Evolutionary conservation across 345 rosid genomes (phyloP).

Genomic region (Excoecaria agallocha): DNA sequence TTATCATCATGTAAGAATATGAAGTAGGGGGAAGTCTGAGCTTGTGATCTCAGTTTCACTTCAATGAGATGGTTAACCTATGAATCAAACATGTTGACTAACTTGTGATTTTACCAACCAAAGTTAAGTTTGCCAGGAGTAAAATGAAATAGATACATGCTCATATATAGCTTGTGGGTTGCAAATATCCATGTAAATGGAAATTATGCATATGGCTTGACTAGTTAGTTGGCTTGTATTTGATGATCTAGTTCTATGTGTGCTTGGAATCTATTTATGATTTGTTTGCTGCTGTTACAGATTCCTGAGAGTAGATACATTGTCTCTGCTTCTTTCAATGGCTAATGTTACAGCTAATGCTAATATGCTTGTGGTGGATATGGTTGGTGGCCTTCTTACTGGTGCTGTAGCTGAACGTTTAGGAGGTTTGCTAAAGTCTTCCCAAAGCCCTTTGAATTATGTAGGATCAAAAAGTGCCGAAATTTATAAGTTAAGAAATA

Average conservation of each 20-base stretch:
- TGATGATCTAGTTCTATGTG: not conserved
- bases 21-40: not conserved
- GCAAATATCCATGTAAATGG: not conserved
- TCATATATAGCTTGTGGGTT: not conserved
- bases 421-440: conserved; percentile 54
- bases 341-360: conserved; percentile 72
- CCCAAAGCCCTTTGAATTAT: not conserved
- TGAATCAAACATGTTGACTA: not conserved
- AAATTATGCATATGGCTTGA: not conserved
- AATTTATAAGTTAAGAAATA: conserved; percentile 5
- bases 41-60: not conserved
- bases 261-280: not conserved
- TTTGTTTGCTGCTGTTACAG: conserved; percentile 37
- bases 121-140: not conserved
- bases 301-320: conserved; percentile 70
- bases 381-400: conserved; percentile 89
- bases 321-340: conserved; percentile 82
- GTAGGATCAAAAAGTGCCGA: not conserved
- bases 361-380: conserved; percentile 84
- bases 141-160: not conserved
- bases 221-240: not conserved
- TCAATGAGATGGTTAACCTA: not conserved
- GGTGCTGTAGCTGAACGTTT: conserved; percentile 93
- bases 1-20: not conserved
- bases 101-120: not conserved